Percentiles rank a stretch among this genome's conserved stretches.
phyloP scores from a whole-genome alignment of 2,329 filamentous ascomycete species.

The Paramyrothecium sp. region DNA sequence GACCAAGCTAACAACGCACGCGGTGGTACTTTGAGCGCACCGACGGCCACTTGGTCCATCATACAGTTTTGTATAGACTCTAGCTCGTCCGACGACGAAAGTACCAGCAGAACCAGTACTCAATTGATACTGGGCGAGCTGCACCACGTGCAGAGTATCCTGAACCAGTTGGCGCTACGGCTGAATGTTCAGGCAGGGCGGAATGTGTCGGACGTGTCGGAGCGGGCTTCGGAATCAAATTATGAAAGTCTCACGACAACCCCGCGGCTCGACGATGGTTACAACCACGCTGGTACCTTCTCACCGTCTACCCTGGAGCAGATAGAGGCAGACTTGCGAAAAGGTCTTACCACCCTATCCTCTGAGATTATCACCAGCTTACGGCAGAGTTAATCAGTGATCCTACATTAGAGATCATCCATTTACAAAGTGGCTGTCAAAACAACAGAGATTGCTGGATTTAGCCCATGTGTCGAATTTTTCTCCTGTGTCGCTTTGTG shows the following conservation, averaged over 20 bases:
- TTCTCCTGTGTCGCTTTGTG: neutral
- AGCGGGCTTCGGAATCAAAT: neutral
- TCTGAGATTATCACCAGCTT: neutral
- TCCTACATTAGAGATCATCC: too few relatives aligned
- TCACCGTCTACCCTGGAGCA: slow-evolving; percentile 2
- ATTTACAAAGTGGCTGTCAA: too few relatives aligned
- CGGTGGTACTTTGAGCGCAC: neutral
- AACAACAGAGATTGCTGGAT: too few relatives aligned
- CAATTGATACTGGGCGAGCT: slow-evolving; percentile 31
- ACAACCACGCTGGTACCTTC: neutral
- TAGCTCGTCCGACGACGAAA: neutral
- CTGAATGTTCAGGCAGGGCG: slow-evolving; percentile 2
- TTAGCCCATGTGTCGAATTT: neutral
- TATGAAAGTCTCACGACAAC: neutral
- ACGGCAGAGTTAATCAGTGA: neutral
- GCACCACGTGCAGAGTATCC: slow-evolving; percentile 25
- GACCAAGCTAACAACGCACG: neutral
- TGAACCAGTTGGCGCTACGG: slow-evolving; percentile 20
- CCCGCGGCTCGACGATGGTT: neutral
- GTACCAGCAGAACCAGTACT: neutral
- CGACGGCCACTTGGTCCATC: neutral
- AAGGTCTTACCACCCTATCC: neutral
- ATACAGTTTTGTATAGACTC: neutral
- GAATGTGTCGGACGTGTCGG: neutral
- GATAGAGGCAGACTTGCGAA: slow-evolving; percentile 2